A percentile compares a stretch with the other conserved stretches of the same genome.
These are phyloP conservation scores for Dactylellina cionopaga DNA, from an alignment of 2,329 filamentous ascomycete species.

Conservation along the genomic window DNA sequence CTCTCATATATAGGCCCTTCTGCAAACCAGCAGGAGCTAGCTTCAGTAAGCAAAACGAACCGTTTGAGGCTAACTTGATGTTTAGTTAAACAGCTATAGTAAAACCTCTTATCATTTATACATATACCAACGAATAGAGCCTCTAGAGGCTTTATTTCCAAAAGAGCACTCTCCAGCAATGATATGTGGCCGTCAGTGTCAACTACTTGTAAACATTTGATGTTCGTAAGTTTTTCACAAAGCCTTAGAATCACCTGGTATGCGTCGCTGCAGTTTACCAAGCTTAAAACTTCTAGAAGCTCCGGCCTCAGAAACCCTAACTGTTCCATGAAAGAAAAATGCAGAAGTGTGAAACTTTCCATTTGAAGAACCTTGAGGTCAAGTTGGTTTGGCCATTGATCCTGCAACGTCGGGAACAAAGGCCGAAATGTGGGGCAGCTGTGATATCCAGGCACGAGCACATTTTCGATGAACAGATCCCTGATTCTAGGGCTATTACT, in stretches of 20 bases:
- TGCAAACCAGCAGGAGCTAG: background rate
- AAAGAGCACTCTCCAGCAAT: background rate
- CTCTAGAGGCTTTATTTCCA: background rate
- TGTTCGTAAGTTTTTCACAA: background rate
- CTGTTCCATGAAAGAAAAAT: background rate
- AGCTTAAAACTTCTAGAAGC: slow-evolving; percentile 3
- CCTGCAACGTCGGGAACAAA: background rate
- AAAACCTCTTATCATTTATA: background rate
- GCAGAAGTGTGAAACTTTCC: background rate
- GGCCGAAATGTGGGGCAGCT: background rate
- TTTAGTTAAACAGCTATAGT: background rate
- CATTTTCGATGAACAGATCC: background rate
- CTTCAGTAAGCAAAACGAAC: background rate
- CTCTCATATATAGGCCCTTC: too few relatives aligned
- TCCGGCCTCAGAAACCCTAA: slow-evolving; percentile 1
- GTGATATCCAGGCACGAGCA: background rate
- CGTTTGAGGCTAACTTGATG: background rate
- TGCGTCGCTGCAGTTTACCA: background rate
- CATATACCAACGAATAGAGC: background rate
- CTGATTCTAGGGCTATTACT: background rate
- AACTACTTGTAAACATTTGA: slow-evolving; percentile 8
- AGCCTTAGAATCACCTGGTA: background rate
- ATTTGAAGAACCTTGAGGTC: slow-evolving; percentile 3
- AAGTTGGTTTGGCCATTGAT: background rate
- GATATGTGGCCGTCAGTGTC: background rate